Conservation (phyloP, 352 stramenopile species). For the Globisporangium spiculum region DNA sequence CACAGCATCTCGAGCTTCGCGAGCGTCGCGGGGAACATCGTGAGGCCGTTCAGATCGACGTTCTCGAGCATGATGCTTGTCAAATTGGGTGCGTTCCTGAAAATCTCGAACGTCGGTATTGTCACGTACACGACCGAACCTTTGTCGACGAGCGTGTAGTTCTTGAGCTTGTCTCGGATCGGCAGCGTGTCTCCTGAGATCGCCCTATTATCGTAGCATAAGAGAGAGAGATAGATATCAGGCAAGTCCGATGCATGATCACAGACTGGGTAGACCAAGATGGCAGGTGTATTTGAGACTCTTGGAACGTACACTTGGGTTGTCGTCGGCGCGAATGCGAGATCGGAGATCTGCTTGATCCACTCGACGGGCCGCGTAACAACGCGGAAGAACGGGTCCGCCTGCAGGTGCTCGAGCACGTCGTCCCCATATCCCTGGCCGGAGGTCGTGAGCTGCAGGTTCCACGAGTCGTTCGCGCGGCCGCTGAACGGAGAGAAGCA, state of each 20-base stretch:
- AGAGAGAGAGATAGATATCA: not conserved
- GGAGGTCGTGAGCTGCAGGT: slow-evolving; percentile 30
- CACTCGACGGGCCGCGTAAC: slow-evolving; percentile 22
- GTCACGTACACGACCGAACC: slow-evolving; percentile 23
- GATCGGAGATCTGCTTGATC: slow-evolving; percentile 23
- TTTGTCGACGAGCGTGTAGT: slow-evolving; percentile 25
- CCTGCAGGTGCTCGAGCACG: slow-evolving; percentile 10
- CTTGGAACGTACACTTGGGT: slow-evolving; percentile 25
- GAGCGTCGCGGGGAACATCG: slow-evolving; percentile 23
- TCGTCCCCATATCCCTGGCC: slow-evolving; percentile 29
- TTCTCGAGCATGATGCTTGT: slow-evolving; percentile 39
- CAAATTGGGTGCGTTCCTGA: slow-evolving; percentile 26
- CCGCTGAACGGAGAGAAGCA: slow-evolving; percentile 37
- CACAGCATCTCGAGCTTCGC: slow-evolving; percentile 31
- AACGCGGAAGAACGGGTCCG: slow-evolving; percentile 27
- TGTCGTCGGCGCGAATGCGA: slow-evolving; percentile 29
- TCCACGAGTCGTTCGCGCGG: slow-evolving; percentile 20
- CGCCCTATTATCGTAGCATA: slow-evolving; percentile 9
- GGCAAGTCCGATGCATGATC: not conserved
- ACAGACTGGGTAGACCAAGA: not conserved
- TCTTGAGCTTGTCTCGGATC: slow-evolving; percentile 31
- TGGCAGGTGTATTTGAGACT: not conserved
- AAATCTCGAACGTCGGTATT: slow-evolving; percentile 17
- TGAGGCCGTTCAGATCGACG: slow-evolving; percentile 29
- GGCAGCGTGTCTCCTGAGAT: slow-evolving; percentile 39